Percentiles rank a stretch among this genome's conserved stretches.
phyloP scores from a whole-genome alignment of 1,139 yeast genomes.

The Candida sp. region DNA sequence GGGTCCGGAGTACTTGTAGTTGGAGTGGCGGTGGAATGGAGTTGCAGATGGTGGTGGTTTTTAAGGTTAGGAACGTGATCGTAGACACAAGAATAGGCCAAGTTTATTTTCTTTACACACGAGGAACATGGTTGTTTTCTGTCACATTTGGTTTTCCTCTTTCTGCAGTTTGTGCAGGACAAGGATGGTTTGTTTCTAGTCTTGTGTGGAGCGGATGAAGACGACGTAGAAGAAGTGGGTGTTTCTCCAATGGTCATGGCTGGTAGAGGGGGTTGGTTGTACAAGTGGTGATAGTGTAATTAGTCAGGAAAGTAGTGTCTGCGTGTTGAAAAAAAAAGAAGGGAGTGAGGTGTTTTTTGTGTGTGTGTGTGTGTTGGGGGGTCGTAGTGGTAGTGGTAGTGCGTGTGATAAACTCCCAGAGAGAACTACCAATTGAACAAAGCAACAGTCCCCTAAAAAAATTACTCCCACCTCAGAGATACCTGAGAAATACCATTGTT shows the following conservation, averaged over 20 bases:
- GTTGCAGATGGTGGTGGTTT: background rate
- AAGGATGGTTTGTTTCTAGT: conserved; percentile 23
- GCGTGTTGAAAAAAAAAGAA: too few species aligned
- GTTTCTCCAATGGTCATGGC: background rate
- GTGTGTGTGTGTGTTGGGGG: too few species aligned
- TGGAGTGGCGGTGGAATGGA: background rate
- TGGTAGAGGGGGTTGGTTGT: too few species aligned
- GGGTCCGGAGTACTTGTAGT: too few species aligned
- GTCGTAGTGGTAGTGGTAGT: too few species aligned
- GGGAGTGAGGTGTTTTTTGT: too few species aligned
- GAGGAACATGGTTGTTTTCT: conserved; percentile 30
- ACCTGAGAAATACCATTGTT: too few species aligned
- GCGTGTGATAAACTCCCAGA: too few species aligned
- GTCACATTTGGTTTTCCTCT: conserved; percentile 35
- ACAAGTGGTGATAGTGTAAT: too few species aligned
- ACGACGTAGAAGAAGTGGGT: background rate
- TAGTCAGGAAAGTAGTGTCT: background rate
- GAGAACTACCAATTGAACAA: too few species aligned
- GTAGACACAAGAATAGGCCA: conserved; percentile 24
- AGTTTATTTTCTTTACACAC: conserved; percentile 24
- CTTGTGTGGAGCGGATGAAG: background rate
- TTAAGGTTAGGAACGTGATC: conserved; percentile 11
- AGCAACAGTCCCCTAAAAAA: too few species aligned
- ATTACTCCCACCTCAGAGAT: too few species aligned
- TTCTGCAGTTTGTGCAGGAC: conserved; percentile 33